Evolutionary conservation across 495 filamentous ascomycete genomes (phyloP), one percentile per base, ranked within the genome.

Genomic region (Rusavskia elegans): DNA sequence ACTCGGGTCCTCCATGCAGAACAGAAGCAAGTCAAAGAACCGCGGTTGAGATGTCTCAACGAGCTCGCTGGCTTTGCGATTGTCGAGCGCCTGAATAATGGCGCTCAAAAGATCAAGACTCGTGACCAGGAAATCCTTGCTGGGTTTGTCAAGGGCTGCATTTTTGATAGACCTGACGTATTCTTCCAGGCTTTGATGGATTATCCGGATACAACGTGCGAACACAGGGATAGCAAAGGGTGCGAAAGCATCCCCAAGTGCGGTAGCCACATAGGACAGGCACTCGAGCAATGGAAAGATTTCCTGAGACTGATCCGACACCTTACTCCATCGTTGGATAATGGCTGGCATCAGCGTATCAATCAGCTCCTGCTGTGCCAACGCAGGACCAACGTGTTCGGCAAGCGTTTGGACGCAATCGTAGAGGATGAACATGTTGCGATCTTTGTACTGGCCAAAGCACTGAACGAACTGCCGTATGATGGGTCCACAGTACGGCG

Each of bases 371-470:
- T 86, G 84, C 57, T 80, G 74, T 10, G 86, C 80, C 42, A 99
- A 70, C 41, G 83, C 79, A 17, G 79, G 79, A 48, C 87, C 85
- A 45, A 97, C 84, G 64, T 89, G 83, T 62, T 99, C 93, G 14
- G 92, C 92, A 38, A 99, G 71, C 0, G 93, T 97, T 67, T 99
- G 92, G 45, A 99, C 85, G 67, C 92, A 99, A 69, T 97, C 93
- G 68, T 99, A 99, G 36, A 99, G 80, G 53, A 97, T 88, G 70
- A 90, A 96, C 80, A 95, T 95, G 71, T 99, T 99, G 48, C 87
- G 81, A 64, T 97, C 90, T 72, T 99, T 96, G 77, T 97, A 99
- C 65, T 83, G 86, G 25, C 67, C 74, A 69, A 99, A 97, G 65
- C 93, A 97, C 53, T 76, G 69, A 39, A 95, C 90, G 60, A 89